Percentiles rank a stretch among this genome's conserved stretches.
Evolutionary conservation across 2,329 filamentous ascomycete genomes (phyloP).

Genomic region (Botrytis deweyae): DNA sequence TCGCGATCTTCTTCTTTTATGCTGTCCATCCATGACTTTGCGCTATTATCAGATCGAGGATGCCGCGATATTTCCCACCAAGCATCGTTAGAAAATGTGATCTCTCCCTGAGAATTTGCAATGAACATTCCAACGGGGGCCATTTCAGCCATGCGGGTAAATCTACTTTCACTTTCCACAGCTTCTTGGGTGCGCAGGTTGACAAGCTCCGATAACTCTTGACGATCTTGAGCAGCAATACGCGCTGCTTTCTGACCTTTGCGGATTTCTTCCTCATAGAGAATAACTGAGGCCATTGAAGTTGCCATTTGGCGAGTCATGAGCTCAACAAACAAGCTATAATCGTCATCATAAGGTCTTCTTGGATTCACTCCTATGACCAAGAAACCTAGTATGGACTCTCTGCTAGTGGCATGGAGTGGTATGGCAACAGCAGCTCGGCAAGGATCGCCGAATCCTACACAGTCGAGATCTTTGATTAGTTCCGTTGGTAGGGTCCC

Average conservation of each 20-base stretch:
- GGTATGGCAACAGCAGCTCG: conserved; percentile 73
- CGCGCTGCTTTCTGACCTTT: conserved; percentile 71
- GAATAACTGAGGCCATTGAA: conserved; percentile 75
- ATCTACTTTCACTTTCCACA: conserved; percentile 70
- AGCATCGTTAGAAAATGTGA: conserved; percentile 80
- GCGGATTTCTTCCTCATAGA: conserved; percentile 81
- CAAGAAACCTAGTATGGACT: conserved; percentile 73
- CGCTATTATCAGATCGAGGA: conserved; percentile 55
- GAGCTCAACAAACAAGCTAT: conserved; percentile 73
- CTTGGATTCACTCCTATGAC: conserved; percentile 77
- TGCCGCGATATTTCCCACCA: conserved; percentile 70
- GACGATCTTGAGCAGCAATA: conserved; percentile 72
- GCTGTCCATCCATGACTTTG: conserved; percentile 70
- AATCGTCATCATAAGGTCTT: conserved; percentile 77
- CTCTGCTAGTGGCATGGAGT: conserved; percentile 71
- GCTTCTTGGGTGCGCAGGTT: conserved; percentile 62
- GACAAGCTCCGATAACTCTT: conserved; percentile 74
- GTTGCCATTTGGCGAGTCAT: conserved; percentile 74
- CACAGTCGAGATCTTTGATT: conserved; percentile 65
- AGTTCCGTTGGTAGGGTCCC: conserved; percentile 64
- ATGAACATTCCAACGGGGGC: conserved; percentile 68
- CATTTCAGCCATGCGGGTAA: conserved; percentile 53
- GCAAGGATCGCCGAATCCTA: conserved; percentile 70
- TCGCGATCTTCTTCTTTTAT: conserved; percentile 65
- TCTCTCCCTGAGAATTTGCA: conserved; percentile 66